A percentile compares a stretch with the other conserved stretches of the same genome.
Conservation (phyloP, 73 alveolate species). For the Tetrahymena malaccensis region DNA sequence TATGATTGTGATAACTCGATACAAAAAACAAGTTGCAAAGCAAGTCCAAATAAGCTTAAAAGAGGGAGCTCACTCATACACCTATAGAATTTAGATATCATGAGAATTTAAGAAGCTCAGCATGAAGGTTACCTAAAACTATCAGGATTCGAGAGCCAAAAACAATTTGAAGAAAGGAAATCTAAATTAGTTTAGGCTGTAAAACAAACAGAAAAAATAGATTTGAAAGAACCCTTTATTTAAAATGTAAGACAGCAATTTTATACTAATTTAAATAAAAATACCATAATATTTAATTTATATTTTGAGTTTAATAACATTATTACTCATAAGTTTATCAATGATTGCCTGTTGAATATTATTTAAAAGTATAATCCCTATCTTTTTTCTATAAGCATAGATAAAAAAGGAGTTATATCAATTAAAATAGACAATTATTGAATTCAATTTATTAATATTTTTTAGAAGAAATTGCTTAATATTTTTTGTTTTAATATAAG, state of each 20-base stretch:
- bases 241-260: not conserved
- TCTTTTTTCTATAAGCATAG: not conserved
- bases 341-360: not conserved
- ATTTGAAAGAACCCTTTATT: not conserved
- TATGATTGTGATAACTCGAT: not conserved
- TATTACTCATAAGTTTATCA: not conserved
- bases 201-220: not conserved
- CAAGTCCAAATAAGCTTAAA: not conserved
- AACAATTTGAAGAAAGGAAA: not conserved
- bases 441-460: too few species aligned
- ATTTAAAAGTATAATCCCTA: not conserved
- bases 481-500: not conserved
- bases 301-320: too few species aligned
- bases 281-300: too few species aligned
- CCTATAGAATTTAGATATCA: not conserved
- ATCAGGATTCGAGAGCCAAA: not conserved
- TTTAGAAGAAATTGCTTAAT: not conserved
- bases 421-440: too few species aligned
- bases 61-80: not conserved
- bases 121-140: not conserved
- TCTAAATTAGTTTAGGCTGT: not conserved
- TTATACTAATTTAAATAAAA: too few species aligned
- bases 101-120: not conserved
- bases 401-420: not conserved
- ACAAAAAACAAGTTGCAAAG: not conserved